Base-by-base conservation (phyloP, 176 grass and related monocot genomes). In the Oryza longistaminata region DNA sequence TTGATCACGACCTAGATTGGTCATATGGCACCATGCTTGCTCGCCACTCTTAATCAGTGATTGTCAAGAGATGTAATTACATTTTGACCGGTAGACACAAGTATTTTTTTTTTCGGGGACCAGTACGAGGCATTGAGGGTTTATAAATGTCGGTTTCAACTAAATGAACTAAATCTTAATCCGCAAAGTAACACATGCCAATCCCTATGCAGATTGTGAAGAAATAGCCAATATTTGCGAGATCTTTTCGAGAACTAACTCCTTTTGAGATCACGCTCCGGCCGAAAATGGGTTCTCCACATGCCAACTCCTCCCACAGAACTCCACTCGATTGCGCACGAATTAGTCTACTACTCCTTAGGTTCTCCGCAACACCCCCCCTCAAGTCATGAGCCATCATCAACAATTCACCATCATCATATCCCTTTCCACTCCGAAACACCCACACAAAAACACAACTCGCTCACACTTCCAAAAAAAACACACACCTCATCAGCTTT, bases 331-430 rank as follows among this genome's bases (percentile, higher is more conserved):
- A 78, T 0, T 17, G 26, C 10, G 17, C 14, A 0, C 1, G n/a
- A 68, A 67, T 66, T 16, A 35, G 40, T 50, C 24, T 58, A 58
- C 53, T 8, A 9, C 52, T 55, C 52, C 65, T 68, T 81, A 9
- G 58, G 24, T 43, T 31, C 58, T 13, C 71, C 40, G 70, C 71
- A 75, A 66, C 67, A 15, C 19, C 12, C 2, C 27, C 50, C 39
- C 5, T 6, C 35, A 37, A 6, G 35, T 55, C 50, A 55, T 55
- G 16, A 55, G 50, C 7, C 53, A 58, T 58, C 6, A n/a, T 31
- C 29, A 31, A 31, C 29, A 31, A 31, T 31, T 31, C 29, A 31
- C n/a, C 19, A n/a, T 14, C 85, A 87, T 82, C 70, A 87, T 78
- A n/a, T 62, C 43, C 8, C 17, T 58, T 27, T 42, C 29, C 14